Conservation (phyloP, 169 alveolate genomes). For the Babesia bigemina region DNA sequence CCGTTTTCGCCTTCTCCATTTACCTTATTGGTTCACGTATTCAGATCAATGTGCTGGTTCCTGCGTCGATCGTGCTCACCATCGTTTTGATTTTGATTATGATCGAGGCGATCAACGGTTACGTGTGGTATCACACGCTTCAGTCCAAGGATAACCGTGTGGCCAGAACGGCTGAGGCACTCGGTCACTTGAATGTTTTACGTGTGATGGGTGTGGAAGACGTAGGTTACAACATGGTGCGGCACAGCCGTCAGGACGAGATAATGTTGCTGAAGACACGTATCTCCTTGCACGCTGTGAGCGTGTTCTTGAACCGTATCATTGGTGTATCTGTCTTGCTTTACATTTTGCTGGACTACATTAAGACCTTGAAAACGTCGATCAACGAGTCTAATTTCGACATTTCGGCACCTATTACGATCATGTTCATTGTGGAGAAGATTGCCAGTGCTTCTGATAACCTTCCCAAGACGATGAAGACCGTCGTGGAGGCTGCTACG, state of each 20-base stretch:
- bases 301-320: neutral
- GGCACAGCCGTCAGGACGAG: constrained; percentile 41
- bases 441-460: constrained; percentile 12
- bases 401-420: constrained; percentile 17
- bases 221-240: constrained; percentile 37
- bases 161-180: constrained; percentile 23
- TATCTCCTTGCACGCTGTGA: constrained; percentile 14
- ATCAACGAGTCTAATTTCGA: constrained; percentile 1
- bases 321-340: constrained; percentile 6
- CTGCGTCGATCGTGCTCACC: neutral
- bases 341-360: constrained; percentile 22
- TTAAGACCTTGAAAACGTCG: neutral
- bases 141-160: constrained; percentile 51
- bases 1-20: neutral
- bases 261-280: constrained; percentile 22
- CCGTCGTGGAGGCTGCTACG: constrained; percentile 4
- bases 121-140: constrained; percentile 9
- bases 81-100: constrained; percentile 16
- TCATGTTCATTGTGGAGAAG: constrained; percentile 19
- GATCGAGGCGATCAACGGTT: constrained; percentile 46
- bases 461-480: constrained; percentile 16
- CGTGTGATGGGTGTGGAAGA: constrained; percentile 43
- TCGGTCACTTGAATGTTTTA: constrained; percentile 23
- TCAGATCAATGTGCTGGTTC: neutral
- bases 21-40: constrained; percentile 1